Conservation (phyloP, 495 filamentous ascomycete genomes). For the Penicillium steckii region DNA sequence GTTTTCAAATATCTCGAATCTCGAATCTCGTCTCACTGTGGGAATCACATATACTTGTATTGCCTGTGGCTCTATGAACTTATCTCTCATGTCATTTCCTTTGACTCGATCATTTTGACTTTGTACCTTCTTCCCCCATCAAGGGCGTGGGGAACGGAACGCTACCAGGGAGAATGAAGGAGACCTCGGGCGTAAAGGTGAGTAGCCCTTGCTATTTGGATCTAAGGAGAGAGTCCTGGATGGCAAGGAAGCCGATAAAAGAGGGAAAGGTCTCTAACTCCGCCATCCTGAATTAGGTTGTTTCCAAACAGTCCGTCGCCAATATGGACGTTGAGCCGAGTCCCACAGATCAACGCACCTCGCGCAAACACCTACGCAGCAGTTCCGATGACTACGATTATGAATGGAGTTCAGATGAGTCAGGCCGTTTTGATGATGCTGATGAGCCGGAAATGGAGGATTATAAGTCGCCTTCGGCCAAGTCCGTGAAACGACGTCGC, state of each 20-base stretch:
- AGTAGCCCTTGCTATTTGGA: slow-evolving; percentile 10
- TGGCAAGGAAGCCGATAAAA: slow-evolving; percentile 6
- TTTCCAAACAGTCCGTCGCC: not conserved
- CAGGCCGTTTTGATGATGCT: slow-evolving; percentile 44
- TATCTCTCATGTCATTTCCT: not conserved
- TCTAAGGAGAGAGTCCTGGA: slow-evolving; percentile 2
- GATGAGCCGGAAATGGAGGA: slow-evolving; percentile 31
- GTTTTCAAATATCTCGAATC: not conserved
- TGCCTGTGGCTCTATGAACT: no score
- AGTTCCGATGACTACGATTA: slow-evolving; percentile 18
- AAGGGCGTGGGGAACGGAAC: slow-evolving; percentile 18
- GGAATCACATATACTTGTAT: not conserved
- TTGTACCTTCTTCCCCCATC: slow-evolving; percentile 7
- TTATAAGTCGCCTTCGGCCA: slow-evolving; percentile 24
- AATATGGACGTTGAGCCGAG: slow-evolving; percentile 23
- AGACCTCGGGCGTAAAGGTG: slow-evolving; percentile 13
- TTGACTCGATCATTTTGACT: not conserved
- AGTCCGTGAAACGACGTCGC: slow-evolving; percentile 44
- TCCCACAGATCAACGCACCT: slow-evolving; percentile 22
- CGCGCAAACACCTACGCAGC: slow-evolving; percentile 34
- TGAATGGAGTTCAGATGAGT: slow-evolving; percentile 32
- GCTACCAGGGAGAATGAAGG: slow-evolving; percentile 19
- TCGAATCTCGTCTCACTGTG: not conserved
- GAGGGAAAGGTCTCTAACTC: slow-evolving; percentile 12
- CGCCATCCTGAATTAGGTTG: no score